Percentiles rank a stretch among this genome's conserved stretches.
Evolutionary conservation across 768 basidiomycete genomes (phyloP).

Genomic region (Baorangia bicolor): DNA sequence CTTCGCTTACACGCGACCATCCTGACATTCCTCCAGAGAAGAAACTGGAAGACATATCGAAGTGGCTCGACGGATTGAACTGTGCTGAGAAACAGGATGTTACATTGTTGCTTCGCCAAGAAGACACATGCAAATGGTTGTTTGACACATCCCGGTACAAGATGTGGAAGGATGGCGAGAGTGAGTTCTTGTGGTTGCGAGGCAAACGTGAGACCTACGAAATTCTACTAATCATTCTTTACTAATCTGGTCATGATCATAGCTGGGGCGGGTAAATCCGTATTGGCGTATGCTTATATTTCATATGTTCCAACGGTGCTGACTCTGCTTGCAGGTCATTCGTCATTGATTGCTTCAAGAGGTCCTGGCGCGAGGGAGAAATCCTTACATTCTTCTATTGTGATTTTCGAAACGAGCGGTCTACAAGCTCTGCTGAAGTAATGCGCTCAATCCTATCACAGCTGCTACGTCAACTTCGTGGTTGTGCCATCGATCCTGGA

Average conservation of each 20-base stretch:
- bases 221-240: neutral
- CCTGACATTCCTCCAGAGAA: neutral
- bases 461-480: too few relatives aligned
- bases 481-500: too few relatives aligned
- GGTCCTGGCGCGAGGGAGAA: neutral
- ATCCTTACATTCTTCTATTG: too few relatives aligned
- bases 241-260: neutral
- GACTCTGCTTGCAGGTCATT: neutral
- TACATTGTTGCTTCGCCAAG: neutral
- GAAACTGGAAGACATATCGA: too few relatives aligned
- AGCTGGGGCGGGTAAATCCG: slow-evolving; percentile 10
- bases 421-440: neutral
- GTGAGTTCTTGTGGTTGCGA: slow-evolving; percentile 1
- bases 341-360: neutral
- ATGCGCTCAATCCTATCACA: slow-evolving; percentile 2
- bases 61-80: too few relatives aligned
- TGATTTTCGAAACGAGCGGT: too few relatives aligned
- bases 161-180: neutral
- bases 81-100: slow-evolving; percentile 5
- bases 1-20: neutral
- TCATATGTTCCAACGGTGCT: neutral
- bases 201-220: neutral
- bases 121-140: slow-evolving; percentile 2
- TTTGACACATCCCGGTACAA: slow-evolving; percentile 2
- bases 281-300: slow-evolving; percentile 3